Conservation (phyloP, 768 basidiomycete species). For the Russula sp. region DNA sequence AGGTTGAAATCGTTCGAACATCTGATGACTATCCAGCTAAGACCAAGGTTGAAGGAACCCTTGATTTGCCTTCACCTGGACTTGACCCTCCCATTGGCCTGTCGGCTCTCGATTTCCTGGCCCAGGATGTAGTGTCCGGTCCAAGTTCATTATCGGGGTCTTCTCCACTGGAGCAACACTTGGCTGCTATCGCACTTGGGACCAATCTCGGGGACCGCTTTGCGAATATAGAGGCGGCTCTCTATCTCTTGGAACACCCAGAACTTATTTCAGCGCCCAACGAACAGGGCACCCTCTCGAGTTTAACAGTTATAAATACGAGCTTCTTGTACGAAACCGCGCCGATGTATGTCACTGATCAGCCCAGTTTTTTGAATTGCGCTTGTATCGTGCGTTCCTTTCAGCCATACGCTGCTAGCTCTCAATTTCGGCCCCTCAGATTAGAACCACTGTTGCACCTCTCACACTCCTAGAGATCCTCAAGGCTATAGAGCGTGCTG, state of each 20-base stretch:
- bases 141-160: neutral
- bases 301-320: slow-evolving; percentile 53
- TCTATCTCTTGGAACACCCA: slow-evolving; percentile 59
- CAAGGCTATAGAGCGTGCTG: slow-evolving; percentile 62
- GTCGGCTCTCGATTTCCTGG: neutral
- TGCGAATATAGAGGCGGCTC: slow-evolving; percentile 69
- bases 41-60: neutral
- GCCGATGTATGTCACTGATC: slow-evolving; percentile 94
- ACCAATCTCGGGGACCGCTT: slow-evolving; percentile 88
- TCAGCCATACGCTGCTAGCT: too few relatives aligned
- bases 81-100: slow-evolving; percentile 5
- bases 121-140: neutral
- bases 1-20: slow-evolving; percentile 50
- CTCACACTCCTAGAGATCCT: slow-evolving; percentile 48
- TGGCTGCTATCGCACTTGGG: slow-evolving; percentile 71
- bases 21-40: slow-evolving; percentile 32
- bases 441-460: slow-evolving; percentile 67
- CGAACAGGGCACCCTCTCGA: slow-evolving; percentile 24
- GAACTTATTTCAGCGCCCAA: slow-evolving; percentile 25
- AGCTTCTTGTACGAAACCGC: slow-evolving; percentile 90
- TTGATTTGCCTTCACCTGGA: slow-evolving; percentile 1
- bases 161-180: slow-evolving; percentile 24
- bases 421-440: slow-evolving; percentile 34
- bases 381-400: slow-evolving; percentile 68
- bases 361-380: slow-evolving; percentile 83